Conservation (phyloP, 257 asterid genomes). For the Buddleja alternifolia region DNA sequence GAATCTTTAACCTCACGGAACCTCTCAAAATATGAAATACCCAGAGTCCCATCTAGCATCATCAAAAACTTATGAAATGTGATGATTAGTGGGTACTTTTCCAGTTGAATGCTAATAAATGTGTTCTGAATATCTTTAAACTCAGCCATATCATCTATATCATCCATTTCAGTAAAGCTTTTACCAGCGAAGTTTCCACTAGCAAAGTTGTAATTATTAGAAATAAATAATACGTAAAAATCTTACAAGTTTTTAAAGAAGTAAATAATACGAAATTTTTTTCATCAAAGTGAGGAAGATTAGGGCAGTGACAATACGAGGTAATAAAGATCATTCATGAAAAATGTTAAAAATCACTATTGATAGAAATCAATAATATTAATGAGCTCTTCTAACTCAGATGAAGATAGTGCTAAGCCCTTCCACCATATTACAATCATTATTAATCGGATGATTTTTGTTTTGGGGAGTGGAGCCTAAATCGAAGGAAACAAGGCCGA, state of each 20-base stretch:
- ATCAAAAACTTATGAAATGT: constrained; percentile 70
- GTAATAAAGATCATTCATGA: too few species aligned
- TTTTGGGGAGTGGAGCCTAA: too few species aligned
- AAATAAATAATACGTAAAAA: neutral
- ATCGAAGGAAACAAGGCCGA: too few species aligned
- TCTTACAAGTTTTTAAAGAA: neutral
- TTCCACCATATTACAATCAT: too few species aligned
- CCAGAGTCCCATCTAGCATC: constrained; percentile 75
- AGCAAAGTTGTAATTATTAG: constrained; percentile 42
- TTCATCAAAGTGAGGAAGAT: neutral
- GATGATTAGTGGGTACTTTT: constrained; percentile 62
- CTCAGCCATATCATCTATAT: constrained; percentile 48
- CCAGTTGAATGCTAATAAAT: constrained; percentile 43
- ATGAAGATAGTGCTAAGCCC: too few species aligned
- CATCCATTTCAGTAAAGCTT: constrained; percentile 42
- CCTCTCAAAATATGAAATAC: constrained; percentile 59
- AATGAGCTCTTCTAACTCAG: too few species aligned
- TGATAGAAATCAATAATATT: too few species aligned
- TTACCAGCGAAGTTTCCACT: constrained; percentile 27
- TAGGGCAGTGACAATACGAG: neutral
- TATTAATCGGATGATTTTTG: too few species aligned
- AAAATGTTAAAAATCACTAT: neutral
- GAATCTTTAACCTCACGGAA: constrained; percentile 35
- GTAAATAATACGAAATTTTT: neutral
- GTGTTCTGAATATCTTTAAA: constrained; percentile 62